Base-by-base conservation (phyloP, 257 asterid genomes). In the Scutellaria barbata region DNA sequence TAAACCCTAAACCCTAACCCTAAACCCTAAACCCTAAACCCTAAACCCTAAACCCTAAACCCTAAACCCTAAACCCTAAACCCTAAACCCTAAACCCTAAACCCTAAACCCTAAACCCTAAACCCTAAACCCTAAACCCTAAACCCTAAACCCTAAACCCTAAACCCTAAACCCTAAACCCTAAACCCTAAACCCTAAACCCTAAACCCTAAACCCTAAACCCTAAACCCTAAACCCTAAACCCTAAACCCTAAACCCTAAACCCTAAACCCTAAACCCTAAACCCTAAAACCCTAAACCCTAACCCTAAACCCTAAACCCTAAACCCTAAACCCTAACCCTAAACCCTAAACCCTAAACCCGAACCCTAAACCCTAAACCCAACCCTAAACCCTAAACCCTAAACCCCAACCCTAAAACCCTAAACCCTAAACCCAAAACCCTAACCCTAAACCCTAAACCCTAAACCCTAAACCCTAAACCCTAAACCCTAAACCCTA, bases 401-500 rank as follows among this genome's bases (percentile, higher is more conserved):
- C 5, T 10, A 46, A 63, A 52, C 72, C 72, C 17, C 12, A 63
- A 40, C 58, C 72, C 57, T n/a, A 41, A 73, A 52, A 41, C 72
- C 72, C 17, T 35, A 73, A 63, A 52, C 77, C 72, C 22, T 47
- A 73, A 63, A 54, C 77, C 72, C 13, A 41, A 73, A 52, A 63
- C 72, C 66, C 37, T 60, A 73, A 52, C 52, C 52, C 16, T 10
- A 46, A 64, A 69, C 72, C 42, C 16, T 52, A 73, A 73, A 40
- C 77, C 77, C 66, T 51, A 63, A 73, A 20, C 66, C 77, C 57
- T 16, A 73, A 60, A 33, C 56, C 77, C 33, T 40, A 63, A 73
- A 14, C 71, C 71, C 64, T 60, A 59, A 63, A 62, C 61, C 47
- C 53, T 22, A n/a, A 59, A 35, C 47, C 45, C 46, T 17, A 47